Conservation (phyloP, 2,329 filamentous ascomycete species). For the Chrysoporthe austroafricana region DNA sequence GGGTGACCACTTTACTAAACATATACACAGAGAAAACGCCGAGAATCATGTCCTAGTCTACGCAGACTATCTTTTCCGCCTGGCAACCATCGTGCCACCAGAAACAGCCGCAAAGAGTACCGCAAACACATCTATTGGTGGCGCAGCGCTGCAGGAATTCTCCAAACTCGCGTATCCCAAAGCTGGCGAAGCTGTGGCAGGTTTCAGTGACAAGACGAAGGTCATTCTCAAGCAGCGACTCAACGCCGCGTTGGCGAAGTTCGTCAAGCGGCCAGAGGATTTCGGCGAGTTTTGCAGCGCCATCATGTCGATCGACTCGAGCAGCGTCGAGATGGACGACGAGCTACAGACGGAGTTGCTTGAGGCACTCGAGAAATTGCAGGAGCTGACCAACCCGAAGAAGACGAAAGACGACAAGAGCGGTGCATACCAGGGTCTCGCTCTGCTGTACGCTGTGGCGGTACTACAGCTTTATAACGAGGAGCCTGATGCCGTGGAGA, state of each 20-base stretch:
- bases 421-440: constrained; percentile 65
- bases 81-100: constrained; percentile 46
- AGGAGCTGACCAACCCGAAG: constrained; percentile 53
- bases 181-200: constrained; percentile 45
- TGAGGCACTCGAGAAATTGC: constrained; percentile 56
- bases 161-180: constrained; percentile 59
- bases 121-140: constrained; percentile 42
- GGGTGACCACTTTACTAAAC: background rate
- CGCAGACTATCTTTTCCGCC: constrained; percentile 57
- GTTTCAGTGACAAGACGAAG: constrained; percentile 56
- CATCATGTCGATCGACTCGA: constrained; percentile 56
- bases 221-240: constrained; percentile 61
- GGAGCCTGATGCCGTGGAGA: constrained; percentile 81
- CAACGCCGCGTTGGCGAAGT: constrained; percentile 60
- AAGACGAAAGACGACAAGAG: constrained; percentile 39
- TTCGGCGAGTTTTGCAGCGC: constrained; percentile 58
- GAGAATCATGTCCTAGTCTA: constrained; percentile 52
- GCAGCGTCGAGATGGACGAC: constrained; percentile 56
- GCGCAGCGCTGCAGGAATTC: constrained; percentile 54
- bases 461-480: constrained; percentile 90
- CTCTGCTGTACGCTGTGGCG: constrained; percentile 80
- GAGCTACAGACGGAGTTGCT: constrained; percentile 57
- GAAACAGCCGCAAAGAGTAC: constrained; percentile 36
- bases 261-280: constrained; percentile 58
- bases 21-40: constrained; percentile 6